Evolutionary conservation across 2,329 filamentous ascomycete genomes (phyloP).

Genomic region (Cercospora nicotianae): DNA sequence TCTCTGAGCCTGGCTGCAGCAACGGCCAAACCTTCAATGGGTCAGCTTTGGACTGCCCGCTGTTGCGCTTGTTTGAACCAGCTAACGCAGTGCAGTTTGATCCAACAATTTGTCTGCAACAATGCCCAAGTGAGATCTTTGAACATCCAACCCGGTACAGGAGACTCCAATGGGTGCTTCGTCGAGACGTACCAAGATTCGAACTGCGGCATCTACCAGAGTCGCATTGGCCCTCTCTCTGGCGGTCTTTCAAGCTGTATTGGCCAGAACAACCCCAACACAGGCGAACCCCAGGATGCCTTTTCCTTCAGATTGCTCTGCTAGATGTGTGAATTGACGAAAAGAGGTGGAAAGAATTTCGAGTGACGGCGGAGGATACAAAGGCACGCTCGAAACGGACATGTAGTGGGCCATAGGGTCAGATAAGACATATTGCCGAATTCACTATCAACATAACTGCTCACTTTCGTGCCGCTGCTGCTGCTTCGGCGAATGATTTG

Average conservation of each 20-base stretch:
- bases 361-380: neutral
- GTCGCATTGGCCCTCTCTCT: neutral
- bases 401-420: neutral
- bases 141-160: neutral
- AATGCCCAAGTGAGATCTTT: neutral
- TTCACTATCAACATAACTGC: neutral
- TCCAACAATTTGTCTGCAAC: neutral
- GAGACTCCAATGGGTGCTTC: neutral
- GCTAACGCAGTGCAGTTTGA: neutral
- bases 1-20: neutral
- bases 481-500: constrained; percentile 32
- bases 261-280: neutral
- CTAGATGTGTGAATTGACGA: neutral
- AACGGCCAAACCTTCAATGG: neutral
- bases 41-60: no score
- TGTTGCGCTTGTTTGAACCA: no score
- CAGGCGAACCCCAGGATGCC: neutral
- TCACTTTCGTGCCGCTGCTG: constrained; percentile 30
- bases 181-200: neutral
- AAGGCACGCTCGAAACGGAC: neutral
- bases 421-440: neutral
- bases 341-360: neutral
- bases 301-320: neutral
- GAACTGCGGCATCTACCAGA: neutral
- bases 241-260: neutral